A percentile compares a stretch with the other conserved stretches of the same genome.
phyloP scores from a whole-genome alignment of 2,329 filamentous ascomycete species.

The Diaporthe amygdali region DNA sequence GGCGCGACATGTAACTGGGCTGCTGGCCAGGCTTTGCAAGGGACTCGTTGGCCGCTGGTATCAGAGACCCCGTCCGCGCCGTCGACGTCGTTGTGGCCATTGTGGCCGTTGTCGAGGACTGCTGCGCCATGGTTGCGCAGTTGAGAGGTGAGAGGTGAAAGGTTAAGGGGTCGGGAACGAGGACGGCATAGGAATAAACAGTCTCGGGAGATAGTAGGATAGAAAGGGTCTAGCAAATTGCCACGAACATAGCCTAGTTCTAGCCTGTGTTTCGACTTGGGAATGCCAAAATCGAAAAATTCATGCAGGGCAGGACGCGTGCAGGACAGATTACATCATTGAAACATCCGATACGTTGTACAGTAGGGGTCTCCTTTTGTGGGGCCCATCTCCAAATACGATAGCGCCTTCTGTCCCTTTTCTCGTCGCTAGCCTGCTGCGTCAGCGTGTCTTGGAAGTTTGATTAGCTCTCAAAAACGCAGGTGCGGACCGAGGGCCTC shows the following conservation, averaged over 20 bases:
- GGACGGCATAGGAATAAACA: not conserved
- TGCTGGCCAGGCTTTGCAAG: not conserved
- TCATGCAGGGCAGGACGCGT: not conserved
- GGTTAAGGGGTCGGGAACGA: not conserved
- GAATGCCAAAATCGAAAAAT: not conserved
- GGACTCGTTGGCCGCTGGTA: not conserved
- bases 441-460: not conserved
- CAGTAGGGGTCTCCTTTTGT: constrained; percentile 6
- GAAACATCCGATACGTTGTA: not conserved
- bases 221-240: not conserved
- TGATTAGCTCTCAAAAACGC: not conserved
- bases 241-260: not conserved
- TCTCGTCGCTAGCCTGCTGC: not conserved
- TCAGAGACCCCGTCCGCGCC: not conserved
- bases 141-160: not conserved
- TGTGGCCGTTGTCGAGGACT: not conserved
- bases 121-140: not conserved
- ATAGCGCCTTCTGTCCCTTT: not conserved
- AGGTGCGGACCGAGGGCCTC: too few species aligned
- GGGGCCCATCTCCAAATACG: not conserved
- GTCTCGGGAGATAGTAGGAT: not conserved
- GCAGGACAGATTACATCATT: constrained; percentile 6
- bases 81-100: not conserved
- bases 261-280: not conserved
- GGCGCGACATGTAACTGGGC: constrained; percentile 10